Percentiles rank a stretch among this genome's conserved stretches.
phyloP scores from a whole-genome alignment of 345 rosid genomes.

The Populus davidiana region DNA sequence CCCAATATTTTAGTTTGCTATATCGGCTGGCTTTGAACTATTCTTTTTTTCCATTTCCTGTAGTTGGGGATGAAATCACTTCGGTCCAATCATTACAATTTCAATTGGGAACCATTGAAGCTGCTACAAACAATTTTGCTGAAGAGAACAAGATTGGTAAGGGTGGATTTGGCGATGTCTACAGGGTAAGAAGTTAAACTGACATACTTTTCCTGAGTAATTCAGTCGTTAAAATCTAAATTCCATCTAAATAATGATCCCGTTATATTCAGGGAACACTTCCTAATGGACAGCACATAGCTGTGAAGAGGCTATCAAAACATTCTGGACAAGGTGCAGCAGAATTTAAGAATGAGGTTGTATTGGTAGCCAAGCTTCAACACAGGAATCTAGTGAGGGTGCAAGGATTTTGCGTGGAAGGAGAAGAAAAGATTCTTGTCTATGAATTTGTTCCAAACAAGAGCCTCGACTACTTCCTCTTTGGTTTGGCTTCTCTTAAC shows the following conservation, averaged over 20 bases:
- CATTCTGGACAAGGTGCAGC: conserved; percentile 3
- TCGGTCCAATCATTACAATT: conserved; percentile 42
- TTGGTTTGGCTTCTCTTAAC: background rate
- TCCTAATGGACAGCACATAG: background rate
- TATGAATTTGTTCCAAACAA: background rate
- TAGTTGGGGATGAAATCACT: conserved; percentile 35
- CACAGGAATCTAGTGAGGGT: background rate
- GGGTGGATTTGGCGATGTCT: conserved; percentile 76
- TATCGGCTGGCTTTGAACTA: no score
- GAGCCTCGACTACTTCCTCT: conserved; percentile 7
- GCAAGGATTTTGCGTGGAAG: background rate
- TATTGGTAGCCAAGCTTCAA: conserved; percentile 15
- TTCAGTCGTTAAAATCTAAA: background rate
- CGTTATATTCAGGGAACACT: background rate
- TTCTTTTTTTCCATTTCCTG: background rate
- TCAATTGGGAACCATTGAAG: conserved; percentile 36
- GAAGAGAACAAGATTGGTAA: conserved; percentile 51
- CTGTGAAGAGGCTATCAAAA: conserved; percentile 11
- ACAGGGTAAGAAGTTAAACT: conserved; percentile 35
- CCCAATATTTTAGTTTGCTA: no score
- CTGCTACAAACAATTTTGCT: conserved; percentile 51
- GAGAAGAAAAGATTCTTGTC: background rate
- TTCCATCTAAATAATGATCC: no score
- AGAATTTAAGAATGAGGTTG: conserved; percentile 15
- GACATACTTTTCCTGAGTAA: no score